Conservation (phyloP, 495 filamentous ascomycete species). For the Xylaria curta region DNA sequence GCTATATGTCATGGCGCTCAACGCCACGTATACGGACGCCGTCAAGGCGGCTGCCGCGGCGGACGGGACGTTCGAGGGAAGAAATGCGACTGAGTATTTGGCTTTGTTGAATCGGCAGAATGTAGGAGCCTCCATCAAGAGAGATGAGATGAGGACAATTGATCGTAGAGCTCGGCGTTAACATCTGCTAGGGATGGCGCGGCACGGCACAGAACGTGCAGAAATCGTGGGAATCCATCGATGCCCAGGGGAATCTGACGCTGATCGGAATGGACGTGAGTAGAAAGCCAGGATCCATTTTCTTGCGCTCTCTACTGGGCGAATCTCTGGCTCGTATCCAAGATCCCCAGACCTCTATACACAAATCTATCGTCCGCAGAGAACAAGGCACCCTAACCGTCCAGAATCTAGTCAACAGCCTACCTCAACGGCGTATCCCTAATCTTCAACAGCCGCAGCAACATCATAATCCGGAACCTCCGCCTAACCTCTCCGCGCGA, state of each 20-base stretch:
- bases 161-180: not conserved
- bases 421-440: slow-evolving; percentile 28
- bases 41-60: slow-evolving; percentile 22
- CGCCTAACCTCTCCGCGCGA: slow-evolving; percentile 28
- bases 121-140: not conserved
- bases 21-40: slow-evolving; percentile 29
- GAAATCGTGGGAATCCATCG: slow-evolving; percentile 32
- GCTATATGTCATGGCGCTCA: slow-evolving; percentile 30
- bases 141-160: not conserved
- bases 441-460: slow-evolving; percentile 26
- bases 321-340: not conserved
- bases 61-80: slow-evolving; percentile 26
- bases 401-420: not conserved
- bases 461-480: slow-evolving; percentile 32
- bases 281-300: not conserved
- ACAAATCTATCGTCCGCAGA: not conserved
- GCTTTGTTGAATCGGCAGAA: slow-evolving; percentile 30
- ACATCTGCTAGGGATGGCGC: slow-evolving; percentile 29
- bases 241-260: slow-evolving; percentile 24
- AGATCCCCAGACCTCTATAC: not conserved
- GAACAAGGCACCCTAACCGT: not conserved
- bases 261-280: slow-evolving; percentile 28
- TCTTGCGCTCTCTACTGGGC: not conserved
- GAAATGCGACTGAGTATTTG: slow-evolving; percentile 28
- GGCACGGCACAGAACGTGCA: slow-evolving; percentile 29